Percentiles rank a stretch among this genome's conserved stretches.
These are phyloP conservation scores for Raphanus raphanistrum DNA, from an alignment of 345 rosid genomes.

Conservation along the genomic window DNA sequence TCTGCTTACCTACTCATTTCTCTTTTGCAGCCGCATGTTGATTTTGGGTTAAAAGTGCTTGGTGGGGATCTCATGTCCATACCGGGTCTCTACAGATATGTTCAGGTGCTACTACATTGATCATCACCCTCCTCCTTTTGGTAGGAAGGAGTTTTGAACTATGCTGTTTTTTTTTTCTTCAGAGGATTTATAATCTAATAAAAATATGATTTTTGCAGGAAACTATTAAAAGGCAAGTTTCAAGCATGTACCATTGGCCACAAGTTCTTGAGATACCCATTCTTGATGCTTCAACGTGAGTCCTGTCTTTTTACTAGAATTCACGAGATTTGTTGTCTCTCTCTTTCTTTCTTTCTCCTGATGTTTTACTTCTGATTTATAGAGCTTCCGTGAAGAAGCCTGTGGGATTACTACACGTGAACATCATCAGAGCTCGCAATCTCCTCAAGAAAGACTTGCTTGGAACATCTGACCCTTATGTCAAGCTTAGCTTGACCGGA, in stretches of 20 bases:
- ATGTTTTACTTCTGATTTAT: constrained; percentile 10
- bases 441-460: constrained; percentile 65
- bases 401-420: constrained; percentile 71
- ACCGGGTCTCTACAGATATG: constrained; percentile 69
- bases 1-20: not conserved
- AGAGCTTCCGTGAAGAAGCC: constrained; percentile 69
- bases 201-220: constrained; percentile 46
- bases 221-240: constrained; percentile 54
- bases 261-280: constrained; percentile 61
- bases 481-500: constrained; percentile 61
- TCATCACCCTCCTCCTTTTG: constrained; percentile 34
- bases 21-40: constrained; percentile 65
- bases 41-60: constrained; percentile 66
- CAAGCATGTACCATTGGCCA: constrained; percentile 71
- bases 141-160: constrained; percentile 42
- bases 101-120: constrained; percentile 79
- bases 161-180: not conserved
- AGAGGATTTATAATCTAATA: not conserved
- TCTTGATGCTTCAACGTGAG: constrained; percentile 65
- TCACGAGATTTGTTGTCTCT: not conserved
- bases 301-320: not conserved
- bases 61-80: constrained; percentile 88
- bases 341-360: constrained; percentile 8
- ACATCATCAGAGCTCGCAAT: constrained; percentile 59
- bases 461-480: constrained; percentile 78